phyloP scores from a whole-genome alignment of 202 grass and related monocot species.

The Sporobolus alterniflorus region DNA sequence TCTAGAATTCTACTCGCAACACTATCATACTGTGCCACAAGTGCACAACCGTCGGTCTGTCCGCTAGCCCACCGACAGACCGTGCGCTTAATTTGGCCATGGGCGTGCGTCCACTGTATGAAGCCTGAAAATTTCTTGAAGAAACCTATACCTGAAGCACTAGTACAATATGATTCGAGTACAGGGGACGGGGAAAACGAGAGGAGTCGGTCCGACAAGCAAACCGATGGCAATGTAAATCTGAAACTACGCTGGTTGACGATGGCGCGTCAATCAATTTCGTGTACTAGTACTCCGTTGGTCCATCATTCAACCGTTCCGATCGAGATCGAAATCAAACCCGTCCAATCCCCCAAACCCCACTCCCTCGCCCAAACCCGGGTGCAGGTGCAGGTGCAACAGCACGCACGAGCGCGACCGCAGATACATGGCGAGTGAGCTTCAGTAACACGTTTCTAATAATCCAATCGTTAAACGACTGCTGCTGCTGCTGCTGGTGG shows the following conservation, averaged over 20 bases:
- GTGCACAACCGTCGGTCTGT: no score
- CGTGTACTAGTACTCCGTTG: no score
- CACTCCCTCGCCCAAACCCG: not conserved
- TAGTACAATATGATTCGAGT: no score
- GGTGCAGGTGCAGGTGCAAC: not conserved
- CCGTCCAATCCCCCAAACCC: not conserved
- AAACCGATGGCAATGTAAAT: slow-evolving; percentile 1
- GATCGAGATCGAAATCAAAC: slow-evolving; percentile 25
- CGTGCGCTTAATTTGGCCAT: not conserved
- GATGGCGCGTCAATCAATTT: not conserved
- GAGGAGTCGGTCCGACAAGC: not conserved
- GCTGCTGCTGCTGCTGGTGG: no score
- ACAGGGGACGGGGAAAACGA: not conserved
- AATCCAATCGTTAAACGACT: no score
- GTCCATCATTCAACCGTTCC: not conserved
- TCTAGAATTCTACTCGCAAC: no score
- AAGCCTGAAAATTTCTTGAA: not conserved
- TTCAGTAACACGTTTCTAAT: not conserved
- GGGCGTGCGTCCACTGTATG: not conserved
- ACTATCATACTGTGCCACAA: no score
- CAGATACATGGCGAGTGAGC: no score
- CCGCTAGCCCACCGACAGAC: no score
- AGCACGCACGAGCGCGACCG: not conserved
- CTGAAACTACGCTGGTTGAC: not conserved
- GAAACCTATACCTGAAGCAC: not conserved